phyloP scores from a whole-genome alignment of 805 yeast genomes.

The Metschnikowia lochheadii region DNA sequence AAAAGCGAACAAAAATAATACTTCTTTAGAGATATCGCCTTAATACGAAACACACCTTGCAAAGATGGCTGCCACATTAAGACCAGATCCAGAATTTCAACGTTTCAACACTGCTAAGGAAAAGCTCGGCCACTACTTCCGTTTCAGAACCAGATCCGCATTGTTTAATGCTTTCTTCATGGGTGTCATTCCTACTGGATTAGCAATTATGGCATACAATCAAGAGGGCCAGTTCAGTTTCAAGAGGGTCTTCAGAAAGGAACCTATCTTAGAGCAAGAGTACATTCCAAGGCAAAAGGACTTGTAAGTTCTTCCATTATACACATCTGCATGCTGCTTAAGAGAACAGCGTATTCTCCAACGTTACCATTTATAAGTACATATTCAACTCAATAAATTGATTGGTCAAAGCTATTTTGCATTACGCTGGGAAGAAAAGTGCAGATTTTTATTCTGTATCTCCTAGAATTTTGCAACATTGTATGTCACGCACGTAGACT shows the following conservation, averaged over 20 bases:
- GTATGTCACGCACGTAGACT: neutral
- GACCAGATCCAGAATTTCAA: conserved; percentile 40
- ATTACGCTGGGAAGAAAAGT: neutral
- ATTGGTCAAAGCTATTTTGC: neutral
- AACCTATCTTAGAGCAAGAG: conserved; percentile 32
- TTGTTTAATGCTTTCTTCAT: conserved; percentile 32
- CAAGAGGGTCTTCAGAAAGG: conserved; percentile 33
- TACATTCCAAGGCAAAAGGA: conserved; percentile 44
- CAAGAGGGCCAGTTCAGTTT: conserved; percentile 36
- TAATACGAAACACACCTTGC: neutral
- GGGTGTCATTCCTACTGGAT: conserved; percentile 38
- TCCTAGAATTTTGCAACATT: neutral
- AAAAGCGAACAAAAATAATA: conserved; percentile 12
- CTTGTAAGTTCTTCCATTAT: conserved; percentile 20
- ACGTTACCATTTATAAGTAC: neutral
- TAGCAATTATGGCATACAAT: conserved; percentile 34
- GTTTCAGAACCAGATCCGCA: conserved; percentile 39
- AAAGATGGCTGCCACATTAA: conserved; percentile 41
- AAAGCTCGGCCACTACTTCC: conserved; percentile 38
- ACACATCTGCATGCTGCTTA: neutral
- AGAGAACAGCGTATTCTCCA: neutral
- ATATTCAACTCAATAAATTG: neutral
- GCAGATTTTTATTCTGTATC: neutral
- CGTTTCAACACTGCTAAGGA: conserved; percentile 41
- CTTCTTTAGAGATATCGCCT: neutral